Conservation (phyloP, 192 early-diverging fungal species). For the Dispira parvispora region DNA sequence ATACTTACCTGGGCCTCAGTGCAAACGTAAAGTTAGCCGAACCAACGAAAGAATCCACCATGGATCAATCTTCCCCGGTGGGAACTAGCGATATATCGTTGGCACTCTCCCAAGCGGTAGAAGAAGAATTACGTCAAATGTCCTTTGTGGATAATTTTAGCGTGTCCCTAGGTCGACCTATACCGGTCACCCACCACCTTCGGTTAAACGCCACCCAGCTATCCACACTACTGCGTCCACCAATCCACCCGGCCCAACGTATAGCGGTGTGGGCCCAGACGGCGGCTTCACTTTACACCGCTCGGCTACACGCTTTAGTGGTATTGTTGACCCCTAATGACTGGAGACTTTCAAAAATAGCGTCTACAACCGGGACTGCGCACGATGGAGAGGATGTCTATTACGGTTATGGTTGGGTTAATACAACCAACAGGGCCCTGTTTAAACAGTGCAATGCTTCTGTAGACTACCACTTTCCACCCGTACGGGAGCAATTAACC, state of each 20-base stretch:
- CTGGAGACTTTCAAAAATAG: not conserved
- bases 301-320: not conserved
- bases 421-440: slow-evolving; percentile 19
- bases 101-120: not conserved
- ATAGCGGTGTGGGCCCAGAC: slow-evolving; percentile 8
- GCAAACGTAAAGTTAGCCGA: no score
- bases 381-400: no score
- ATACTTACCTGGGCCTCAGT: no score
- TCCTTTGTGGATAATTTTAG: slow-evolving; percentile 10
- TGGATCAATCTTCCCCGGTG: no score
- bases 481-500: slow-evolving; percentile 43
- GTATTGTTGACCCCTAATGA: slow-evolving; percentile 1
- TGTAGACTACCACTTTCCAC: slow-evolving; percentile 62
- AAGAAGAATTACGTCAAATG: slow-evolving; percentile 8
- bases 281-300: not conserved
- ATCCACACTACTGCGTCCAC: not conserved
- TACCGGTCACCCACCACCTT: slow-evolving; percentile 8
- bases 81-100: not conserved
- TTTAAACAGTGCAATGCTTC: slow-evolving; percentile 43
- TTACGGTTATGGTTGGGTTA: not conserved
- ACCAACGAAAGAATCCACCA: no score
- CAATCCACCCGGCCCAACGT: slow-evolving; percentile 3
- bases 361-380: no score
- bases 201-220: not conserved
- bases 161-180: slow-evolving; percentile 1